A percentile compares a stretch with the other conserved stretches of the same genome.
Evolutionary conservation across 306 rosid genomes (phyloP).

Genomic region (Vicia faba): DNA sequence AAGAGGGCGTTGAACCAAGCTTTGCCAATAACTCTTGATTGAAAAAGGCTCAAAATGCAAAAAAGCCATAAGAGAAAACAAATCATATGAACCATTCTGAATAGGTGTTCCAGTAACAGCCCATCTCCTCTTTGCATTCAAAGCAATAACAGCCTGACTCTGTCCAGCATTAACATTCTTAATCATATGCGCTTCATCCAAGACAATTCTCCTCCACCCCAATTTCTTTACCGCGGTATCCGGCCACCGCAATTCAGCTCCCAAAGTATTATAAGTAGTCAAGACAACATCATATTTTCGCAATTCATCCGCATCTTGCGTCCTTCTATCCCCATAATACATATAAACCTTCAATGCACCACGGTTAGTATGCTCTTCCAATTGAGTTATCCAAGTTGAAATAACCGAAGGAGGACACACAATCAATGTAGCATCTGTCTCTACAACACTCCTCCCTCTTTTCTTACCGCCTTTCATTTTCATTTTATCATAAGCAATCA

Average conservation of each 20-base stretch:
- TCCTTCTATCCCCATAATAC: conserved; percentile 78
- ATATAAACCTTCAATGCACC: conserved; percentile 63
- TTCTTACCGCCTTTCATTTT: conserved; percentile 26
- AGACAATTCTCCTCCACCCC: conserved; percentile 72
- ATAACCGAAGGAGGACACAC: conserved; percentile 87
- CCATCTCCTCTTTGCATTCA: conserved; percentile 71
- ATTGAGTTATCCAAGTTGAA: conserved; percentile 66
- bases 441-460: conserved; percentile 26
- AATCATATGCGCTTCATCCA: conserved; percentile 84
- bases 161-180: conserved; percentile 62
- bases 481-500: conserved; percentile 59
- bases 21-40: conserved; percentile 61
- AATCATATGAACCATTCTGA: conserved; percentile 71
- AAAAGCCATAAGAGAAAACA: conserved; percentile 79
- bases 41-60: conserved; percentile 79
- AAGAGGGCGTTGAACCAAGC: conserved; percentile 74
- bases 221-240: conserved; percentile 48
- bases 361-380: conserved; percentile 58
- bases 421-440: conserved; percentile 41
- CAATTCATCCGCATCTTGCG: conserved; percentile 51
- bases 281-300: conserved; percentile 66
- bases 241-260: conserved; percentile 34
- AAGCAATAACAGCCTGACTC: conserved; percentile 50
- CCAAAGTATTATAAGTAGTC: conserved; percentile 68
- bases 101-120: conserved; percentile 84